Evolutionary conservation across 331 rosid species (phyloP).

Genomic region (Phaseolus coccineus): DNA sequence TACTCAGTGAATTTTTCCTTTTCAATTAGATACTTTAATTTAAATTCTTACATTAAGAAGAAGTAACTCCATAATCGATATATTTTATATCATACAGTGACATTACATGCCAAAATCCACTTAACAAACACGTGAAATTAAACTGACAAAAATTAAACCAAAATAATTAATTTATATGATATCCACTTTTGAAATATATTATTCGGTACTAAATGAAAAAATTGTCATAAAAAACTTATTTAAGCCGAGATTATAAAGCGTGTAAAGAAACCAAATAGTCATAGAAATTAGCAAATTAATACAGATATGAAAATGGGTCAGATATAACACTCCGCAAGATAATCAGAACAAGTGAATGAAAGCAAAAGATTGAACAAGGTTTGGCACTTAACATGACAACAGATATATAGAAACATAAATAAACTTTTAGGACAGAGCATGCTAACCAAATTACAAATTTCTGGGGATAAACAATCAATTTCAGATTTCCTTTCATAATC

Average conservation of each 20-base stretch:
- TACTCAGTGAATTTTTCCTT: too few relatives aligned
- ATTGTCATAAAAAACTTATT: too few relatives aligned
- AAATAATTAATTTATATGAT: too few relatives aligned
- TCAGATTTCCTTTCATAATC: conserved; percentile 2
- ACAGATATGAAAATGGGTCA: not conserved
- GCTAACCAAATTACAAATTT: conserved; percentile 1
- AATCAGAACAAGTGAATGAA: conserved; percentile 1
- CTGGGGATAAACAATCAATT: not conserved
- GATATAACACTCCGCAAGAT: not conserved
- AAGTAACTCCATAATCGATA: too few relatives aligned
- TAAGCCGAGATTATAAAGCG: not conserved
- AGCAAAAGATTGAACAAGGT: conserved; percentile 1
- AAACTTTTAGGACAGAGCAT: conserved; percentile 14
- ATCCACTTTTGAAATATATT: too few relatives aligned
- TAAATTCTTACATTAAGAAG: too few relatives aligned
- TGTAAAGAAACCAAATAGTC: not conserved
- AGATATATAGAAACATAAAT: not conserved
- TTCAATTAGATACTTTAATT: too few relatives aligned
- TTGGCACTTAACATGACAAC: not conserved
- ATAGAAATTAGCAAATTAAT: not conserved
- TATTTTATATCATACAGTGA: too few relatives aligned
- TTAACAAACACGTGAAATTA: too few relatives aligned
- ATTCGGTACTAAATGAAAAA: too few relatives aligned
- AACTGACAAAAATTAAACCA: too few relatives aligned
- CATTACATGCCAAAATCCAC: too few relatives aligned